phyloP scores from a whole-genome alignment of 2,329 filamentous ascomycete species.

The Bipolaris gigantea region DNA sequence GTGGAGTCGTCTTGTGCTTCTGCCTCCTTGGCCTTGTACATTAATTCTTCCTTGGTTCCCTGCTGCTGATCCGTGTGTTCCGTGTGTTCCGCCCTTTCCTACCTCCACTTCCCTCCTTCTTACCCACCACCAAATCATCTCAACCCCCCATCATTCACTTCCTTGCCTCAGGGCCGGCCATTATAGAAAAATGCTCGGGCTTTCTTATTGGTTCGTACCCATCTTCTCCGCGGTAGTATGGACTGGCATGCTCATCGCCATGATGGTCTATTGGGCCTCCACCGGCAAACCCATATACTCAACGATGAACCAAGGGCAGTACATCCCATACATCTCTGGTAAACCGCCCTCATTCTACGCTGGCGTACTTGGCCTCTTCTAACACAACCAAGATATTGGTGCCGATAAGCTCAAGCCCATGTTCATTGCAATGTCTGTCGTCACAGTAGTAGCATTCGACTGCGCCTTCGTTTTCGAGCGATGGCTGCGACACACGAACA shows the following conservation, averaged over 20 bases:
- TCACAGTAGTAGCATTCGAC: slow-evolving; percentile 80
- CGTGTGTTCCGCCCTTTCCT: background rate
- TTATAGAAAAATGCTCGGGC: slow-evolving; percentile 33
- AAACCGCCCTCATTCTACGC: slow-evolving; percentile 12
- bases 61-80: slow-evolving; percentile 1
- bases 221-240: slow-evolving; percentile 62
- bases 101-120: background rate
- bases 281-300: slow-evolving; percentile 60
- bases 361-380: background rate
- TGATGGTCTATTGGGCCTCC: slow-evolving; percentile 71
- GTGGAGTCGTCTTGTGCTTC: slow-evolving; percentile 1
- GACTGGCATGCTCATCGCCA: slow-evolving; percentile 65
- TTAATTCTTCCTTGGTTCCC: slow-evolving; percentile 2
- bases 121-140: slow-evolving; percentile 7
- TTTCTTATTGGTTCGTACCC: slow-evolving; percentile 65
- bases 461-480: slow-evolving; percentile 78
- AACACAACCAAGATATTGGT: slow-evolving; percentile 55
- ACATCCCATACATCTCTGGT: slow-evolving; percentile 73
- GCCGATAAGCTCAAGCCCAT: slow-evolving; percentile 69
- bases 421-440: slow-evolving; percentile 71
- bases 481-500: slow-evolving; percentile 79
- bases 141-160: slow-evolving; percentile 3
- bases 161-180: slow-evolving; percentile 1
- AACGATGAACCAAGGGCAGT: slow-evolving; percentile 62
- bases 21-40: slow-evolving; percentile 4